Evolutionary conservation across 441 rosid genomes (phyloP).

Genomic region (California macrophylla): DNA sequence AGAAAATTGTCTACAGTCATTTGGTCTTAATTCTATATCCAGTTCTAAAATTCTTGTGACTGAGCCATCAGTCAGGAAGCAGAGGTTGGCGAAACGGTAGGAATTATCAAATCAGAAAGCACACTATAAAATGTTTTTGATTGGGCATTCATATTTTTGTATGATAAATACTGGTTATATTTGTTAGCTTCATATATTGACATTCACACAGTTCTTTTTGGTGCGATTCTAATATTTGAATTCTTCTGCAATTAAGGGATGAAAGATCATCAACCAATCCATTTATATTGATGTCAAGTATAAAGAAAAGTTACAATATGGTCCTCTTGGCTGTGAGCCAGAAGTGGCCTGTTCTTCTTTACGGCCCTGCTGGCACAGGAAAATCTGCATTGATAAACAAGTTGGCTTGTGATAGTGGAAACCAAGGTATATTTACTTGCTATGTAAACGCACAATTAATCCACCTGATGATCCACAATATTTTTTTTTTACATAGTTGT

Average conservation of each 20-base stretch:
- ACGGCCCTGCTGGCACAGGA: slow-evolving; percentile 86
- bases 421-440: slow-evolving; percentile 40
- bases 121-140: neutral
- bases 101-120: slow-evolving; percentile 12
- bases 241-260: slow-evolving; percentile 38
- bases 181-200: neutral
- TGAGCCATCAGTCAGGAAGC: slow-evolving; percentile 40
- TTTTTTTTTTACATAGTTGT: neutral
- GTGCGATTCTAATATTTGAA: slow-evolving; percentile 1
- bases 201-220: neutral
- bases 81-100: slow-evolving; percentile 39
- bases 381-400: slow-evolving; percentile 80
- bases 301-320: slow-evolving; percentile 72
- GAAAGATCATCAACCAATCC: slow-evolving; percentile 36
- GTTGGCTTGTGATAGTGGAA: slow-evolving; percentile 63
- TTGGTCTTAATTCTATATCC: slow-evolving; percentile 26
- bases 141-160: neutral
- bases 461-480: neutral
- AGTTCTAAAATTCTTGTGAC: slow-evolving; percentile 25
- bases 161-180: neutral
- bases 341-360: slow-evolving; percentile 89
- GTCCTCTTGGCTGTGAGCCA: slow-evolving; percentile 71
- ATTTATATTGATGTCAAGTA: slow-evolving; percentile 52
- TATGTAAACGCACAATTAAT: neutral
- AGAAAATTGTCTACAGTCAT: slow-evolving; percentile 30